Evolutionary conservation across 306 rosid species (phyloP), one percentile per base, ranked within the genome.

Genomic region (Prunus mira): DNA sequence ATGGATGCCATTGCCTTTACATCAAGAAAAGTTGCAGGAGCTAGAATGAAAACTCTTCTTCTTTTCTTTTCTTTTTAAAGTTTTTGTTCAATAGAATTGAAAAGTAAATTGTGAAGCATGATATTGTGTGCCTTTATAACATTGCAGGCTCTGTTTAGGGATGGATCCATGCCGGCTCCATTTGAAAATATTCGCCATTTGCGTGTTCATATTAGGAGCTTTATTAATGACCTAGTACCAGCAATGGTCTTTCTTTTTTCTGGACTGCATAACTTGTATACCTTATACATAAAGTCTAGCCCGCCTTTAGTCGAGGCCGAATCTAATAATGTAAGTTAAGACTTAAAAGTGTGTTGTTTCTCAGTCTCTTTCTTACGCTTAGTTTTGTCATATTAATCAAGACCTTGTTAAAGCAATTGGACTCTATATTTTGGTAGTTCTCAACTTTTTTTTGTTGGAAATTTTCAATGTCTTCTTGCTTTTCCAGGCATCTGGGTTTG

Each of bases 271-370:
- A 69, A 27, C 17, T 50, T 69, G 61, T 15, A 24, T 69, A 50
- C 45, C n/a, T 45, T 50, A 17, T 50, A 69, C 60, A 17, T 68
- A 10, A 68, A 68, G 72, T 68, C 57, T 8, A 68, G 41, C 54
- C 24, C 57, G 2, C 20, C 72, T 13, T 46, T 67, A 12, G 2
- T 24, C 9, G 57, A 68, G 41, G 2, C 11, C 8, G 9, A 11
- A 68, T 47, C 57, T 68, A 14, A 47, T 68, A 24, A 47, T 68
- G 72, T 68, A 19, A 68, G 24, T 67, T 67, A 5, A 46, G 43
- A 38, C 43, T 7, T 38, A 38, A n/a, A 52, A 52, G 12, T 19
- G 62, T 2, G 62, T 56, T 56, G 4, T 20, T 13, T 45, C 34
- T 47, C 34, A 12, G 12, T 58, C 54, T 66, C 20, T 38, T 13